A percentile compares a stretch with the other conserved stretches of the same genome.
phyloP scores from a whole-genome alignment of 352 stramenopile species.

The Phytophthora ohioensis region DNA sequence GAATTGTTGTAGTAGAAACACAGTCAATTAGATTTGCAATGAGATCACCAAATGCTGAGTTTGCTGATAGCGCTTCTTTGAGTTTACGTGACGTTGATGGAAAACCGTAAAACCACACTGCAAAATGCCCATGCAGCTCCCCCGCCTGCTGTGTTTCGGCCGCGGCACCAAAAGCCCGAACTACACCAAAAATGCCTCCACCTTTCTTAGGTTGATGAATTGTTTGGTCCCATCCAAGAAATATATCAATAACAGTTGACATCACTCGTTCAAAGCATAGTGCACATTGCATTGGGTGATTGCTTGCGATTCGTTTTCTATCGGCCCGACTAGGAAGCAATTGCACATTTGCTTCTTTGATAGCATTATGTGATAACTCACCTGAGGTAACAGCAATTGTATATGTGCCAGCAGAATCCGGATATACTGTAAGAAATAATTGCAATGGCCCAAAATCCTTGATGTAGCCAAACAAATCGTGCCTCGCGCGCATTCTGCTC shows the following conservation, averaged over 20 bases:
- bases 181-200: conserved; percentile 39
- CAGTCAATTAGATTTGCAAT: not conserved
- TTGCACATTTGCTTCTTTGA: conserved; percentile 17
- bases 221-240: conserved; percentile 33
- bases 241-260: conserved; percentile 17
- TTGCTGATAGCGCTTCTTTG: not conserved
- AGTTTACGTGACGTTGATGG: conserved; percentile 18
- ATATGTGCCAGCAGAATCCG: conserved; percentile 30
- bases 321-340: conserved; percentile 28
- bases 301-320: conserved; percentile 19
- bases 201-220: not conserved
- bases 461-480: conserved; percentile 36
- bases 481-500: conserved; percentile 14
- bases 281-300: conserved; percentile 33
- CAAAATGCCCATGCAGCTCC: conserved; percentile 40
- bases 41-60: not conserved
- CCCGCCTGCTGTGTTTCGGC: conserved; percentile 38
- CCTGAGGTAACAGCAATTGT: conserved; percentile 28
- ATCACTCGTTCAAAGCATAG: conserved; percentile 31
- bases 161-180: conserved; percentile 32
- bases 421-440: conserved; percentile 41
- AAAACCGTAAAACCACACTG: conserved; percentile 40
- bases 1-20: not conserved
- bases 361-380: not conserved
- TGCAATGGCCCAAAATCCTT: conserved; percentile 32